phyloP scores from a whole-genome alignment of 2,329 filamentous ascomycete species.

The Exophiala xenobiotica region DNA sequence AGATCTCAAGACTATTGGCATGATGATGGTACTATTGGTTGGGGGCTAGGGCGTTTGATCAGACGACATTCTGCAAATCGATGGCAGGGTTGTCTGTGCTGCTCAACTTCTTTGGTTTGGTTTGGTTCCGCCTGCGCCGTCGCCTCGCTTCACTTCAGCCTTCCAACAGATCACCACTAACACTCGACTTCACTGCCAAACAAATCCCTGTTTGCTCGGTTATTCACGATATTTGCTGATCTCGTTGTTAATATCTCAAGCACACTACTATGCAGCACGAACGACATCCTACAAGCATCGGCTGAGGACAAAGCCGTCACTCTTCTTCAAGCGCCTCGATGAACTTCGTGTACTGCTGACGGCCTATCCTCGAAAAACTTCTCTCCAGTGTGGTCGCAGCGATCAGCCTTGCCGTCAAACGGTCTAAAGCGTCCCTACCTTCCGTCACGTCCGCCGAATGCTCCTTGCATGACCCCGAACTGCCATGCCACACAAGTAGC shows the following conservation, averaged over 20 bases:
- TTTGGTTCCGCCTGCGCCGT: neutral
- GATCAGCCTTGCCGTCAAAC: neutral
- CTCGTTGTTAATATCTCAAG: neutral
- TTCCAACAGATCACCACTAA: conserved; percentile 3
- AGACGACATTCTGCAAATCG: conserved; percentile 2
- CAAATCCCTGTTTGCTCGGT: neutral
- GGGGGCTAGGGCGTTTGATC: conserved; percentile 3
- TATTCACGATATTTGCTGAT: neutral
- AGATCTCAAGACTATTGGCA: neutral
- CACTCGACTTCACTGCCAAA: neutral
- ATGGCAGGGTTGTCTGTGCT: conserved; percentile 4
- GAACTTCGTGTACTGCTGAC: conserved; percentile 15
- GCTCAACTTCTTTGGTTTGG: neutral
- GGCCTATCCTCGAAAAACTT: conserved; percentile 1
- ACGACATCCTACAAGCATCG: neutral
- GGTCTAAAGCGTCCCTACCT: neutral
- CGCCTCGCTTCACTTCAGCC: conserved; percentile 1
- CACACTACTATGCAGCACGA: neutral
- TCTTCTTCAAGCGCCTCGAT: conserved; percentile 11
- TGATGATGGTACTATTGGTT: neutral
- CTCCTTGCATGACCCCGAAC: neutral
- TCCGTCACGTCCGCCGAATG: neutral
- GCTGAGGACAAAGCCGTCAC: neutral
- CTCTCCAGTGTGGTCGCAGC: neutral
- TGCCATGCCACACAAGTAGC: conserved; percentile 20